Evolutionary conservation across 495 filamentous ascomycete genomes (phyloP).

Genomic region (Aspergillus affinis): DNA sequence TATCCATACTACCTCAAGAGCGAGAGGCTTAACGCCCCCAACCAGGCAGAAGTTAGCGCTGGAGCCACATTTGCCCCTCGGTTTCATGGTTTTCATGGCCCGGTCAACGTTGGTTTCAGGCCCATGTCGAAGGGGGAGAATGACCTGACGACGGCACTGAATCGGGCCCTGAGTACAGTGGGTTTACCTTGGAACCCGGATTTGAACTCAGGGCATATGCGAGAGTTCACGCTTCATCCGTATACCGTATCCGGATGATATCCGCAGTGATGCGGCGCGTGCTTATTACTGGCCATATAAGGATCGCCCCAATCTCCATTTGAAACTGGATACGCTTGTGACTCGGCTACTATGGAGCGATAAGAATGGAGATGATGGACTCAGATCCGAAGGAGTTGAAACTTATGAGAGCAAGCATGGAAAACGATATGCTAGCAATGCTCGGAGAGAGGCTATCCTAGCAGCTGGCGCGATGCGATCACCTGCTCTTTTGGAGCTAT

Average conservation of each 20-base stretch:
- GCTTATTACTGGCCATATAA: conserved; percentile 46
- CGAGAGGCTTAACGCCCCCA: conserved; percentile 36
- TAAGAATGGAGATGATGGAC: conserved; percentile 7
- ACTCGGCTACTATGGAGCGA: conserved; percentile 38
- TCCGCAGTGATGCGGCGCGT: conserved; percentile 52
- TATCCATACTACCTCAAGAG: conserved; percentile 55
- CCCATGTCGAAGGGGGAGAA: conserved; percentile 18
- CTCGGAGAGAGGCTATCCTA: conserved; percentile 56
- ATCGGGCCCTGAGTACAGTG: conserved; percentile 25
- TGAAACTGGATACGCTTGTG: conserved; percentile 29
- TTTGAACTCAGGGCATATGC: conserved; percentile 39
- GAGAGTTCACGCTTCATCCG: conserved; percentile 41
- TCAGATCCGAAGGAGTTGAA: conserved; percentile 28
- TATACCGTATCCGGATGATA: conserved; percentile 41
- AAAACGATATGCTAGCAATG: conserved; percentile 37
- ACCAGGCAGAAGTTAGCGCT: conserved; percentile 30
- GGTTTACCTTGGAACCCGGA: conserved; percentile 39
- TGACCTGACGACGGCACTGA: conserved; percentile 20
- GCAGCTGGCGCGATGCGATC: conserved; percentile 59
- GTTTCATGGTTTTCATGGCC: conserved; percentile 48
- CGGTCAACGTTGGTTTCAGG: conserved; percentile 50
- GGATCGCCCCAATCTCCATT: conserved; percentile 29
- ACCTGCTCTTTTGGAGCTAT: conserved; percentile 58
- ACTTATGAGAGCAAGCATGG: conserved; percentile 13
- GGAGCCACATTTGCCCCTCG: conserved; percentile 45